Conservation (phyloP, 2,329 filamentous ascomycete species). For the Cadophora sp. region DNA sequence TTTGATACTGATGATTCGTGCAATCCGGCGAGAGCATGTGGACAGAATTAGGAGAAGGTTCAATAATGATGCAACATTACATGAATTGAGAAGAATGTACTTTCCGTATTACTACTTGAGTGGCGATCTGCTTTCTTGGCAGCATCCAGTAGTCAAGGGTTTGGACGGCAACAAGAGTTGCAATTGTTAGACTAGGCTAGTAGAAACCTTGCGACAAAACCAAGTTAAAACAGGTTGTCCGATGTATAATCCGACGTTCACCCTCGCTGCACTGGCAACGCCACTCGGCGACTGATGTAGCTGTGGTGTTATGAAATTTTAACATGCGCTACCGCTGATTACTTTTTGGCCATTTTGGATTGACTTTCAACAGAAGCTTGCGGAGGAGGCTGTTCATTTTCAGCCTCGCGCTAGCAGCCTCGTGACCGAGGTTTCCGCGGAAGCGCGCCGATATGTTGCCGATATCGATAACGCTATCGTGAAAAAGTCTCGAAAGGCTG, state of each 20-base stretch:
- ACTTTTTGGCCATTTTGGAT: neutral
- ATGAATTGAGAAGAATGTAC: neutral
- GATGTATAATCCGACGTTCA: neutral
- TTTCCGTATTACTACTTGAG: neutral
- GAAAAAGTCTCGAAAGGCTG: neutral
- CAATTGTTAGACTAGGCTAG: neutral
- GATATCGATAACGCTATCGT: constrained; percentile 9
- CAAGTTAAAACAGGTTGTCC: neutral
- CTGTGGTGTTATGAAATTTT: neutral
- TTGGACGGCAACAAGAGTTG: neutral
- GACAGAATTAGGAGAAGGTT: neutral
- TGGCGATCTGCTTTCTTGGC: constrained; percentile 7
- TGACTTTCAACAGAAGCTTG: neutral
- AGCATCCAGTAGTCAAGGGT: too few species aligned
- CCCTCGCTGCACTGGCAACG: neutral
- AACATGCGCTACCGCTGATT: neutral
- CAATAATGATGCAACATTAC: neutral
- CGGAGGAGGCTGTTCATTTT: neutral
- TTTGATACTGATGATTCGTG: neutral
- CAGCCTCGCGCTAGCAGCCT: neutral
- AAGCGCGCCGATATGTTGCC: neutral
- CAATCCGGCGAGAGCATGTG: neutral
- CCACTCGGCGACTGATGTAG: neutral
- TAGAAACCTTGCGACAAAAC: neutral
- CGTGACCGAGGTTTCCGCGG: neutral